Evolutionary conservation across 179 eudicot genomes (phyloP), one percentile per base, ranked within the genome.

Genomic region (Heliamphora pulchella): DNA sequence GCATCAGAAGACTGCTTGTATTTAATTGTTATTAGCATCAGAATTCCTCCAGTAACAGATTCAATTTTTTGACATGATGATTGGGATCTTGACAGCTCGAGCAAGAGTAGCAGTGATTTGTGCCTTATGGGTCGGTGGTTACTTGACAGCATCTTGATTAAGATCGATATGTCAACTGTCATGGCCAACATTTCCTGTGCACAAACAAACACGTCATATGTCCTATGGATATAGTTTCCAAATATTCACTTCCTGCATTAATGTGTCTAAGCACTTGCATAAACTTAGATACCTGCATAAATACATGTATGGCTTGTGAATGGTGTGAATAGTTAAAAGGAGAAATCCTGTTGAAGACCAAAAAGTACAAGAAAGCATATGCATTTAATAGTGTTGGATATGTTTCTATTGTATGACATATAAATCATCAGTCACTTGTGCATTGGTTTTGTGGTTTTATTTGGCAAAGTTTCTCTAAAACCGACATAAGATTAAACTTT

Each of bases 91-190:
- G 98, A 93, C 63, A 93, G 90, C 89, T 89, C 97, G 62, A 88
- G 82, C 77, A 93, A 84, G 67, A 93, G 90, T 47, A 87, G 83
- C 53, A 89, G 80, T 44, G 93, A 86, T n/a, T 90, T 85, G 80
- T 91, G 93, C 85, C 89, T 87, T 82, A 89, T 84, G 48, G 92
- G 91, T 72, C 73, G 86, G 85, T 85, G 86, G 84, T 87, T 86
- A 82, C 96, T 93, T 17, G 93, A 93, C 64, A 94, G 81, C 91
- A 87, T 84, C 88, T 78, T 88, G 81, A 88, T 85, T 74, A 90
- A 77, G 80, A 80, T 70, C n/a, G 90, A 54, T 47, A 93, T 79
- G 72, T 85, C 90, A 50, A 88, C 78, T 80, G 92, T 86, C 78
- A 69, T 86, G 9, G 83, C 89, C 76, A 93, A 84, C 77, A 87